Base-by-base conservation (phyloP, 768 basidiomycete species). In the Xerocomus brunneocitrinus region DNA sequence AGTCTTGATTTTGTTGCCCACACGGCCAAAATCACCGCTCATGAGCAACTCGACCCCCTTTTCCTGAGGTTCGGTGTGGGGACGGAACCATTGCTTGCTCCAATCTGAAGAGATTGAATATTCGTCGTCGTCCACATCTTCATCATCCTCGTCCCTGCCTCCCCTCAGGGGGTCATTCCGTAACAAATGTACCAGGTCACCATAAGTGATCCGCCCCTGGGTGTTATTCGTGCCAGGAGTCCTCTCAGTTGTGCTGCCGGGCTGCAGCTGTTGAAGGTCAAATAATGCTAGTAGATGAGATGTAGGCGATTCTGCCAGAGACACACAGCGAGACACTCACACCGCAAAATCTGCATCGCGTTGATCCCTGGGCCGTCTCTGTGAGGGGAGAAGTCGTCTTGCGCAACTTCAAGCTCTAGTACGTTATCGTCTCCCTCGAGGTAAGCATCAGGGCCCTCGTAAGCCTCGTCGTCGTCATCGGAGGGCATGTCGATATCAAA, bases 21-120 rank as follows among this genome's bases (percentile, higher is more conserved):
- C 74, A 53, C 79, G 71, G 16, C 91, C 91, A 67, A 93, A 95
- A 49, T 93, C 88, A 43, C 92, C 92, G 59, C 83, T 77, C 58
- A 79, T 78, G 9, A 91, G 75, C 12, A 95, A 74, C 39, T 79
- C 74, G 14, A 83, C 61, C 3, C 92, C 92, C 31, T 71, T 75
- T 47, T 79, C 60, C 66, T 85, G 79, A 6, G 90, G 87, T 53
- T 85, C 78, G 19, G 68, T 80, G 24, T 78, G 74, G 41, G 70
- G 56, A 30, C 68, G 63, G 52, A 68, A 75, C 73, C 72, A 77
- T 55, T 61, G 31, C 32, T 47, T 46, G 58, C 64, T 43, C 67
- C 65, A 56, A 61, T 65, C 57, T 63, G 67, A 60, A 62, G 47
- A 31, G 38, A 50, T n/a, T 16, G 30, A 47, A 47, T 58, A 55